Evolutionary conservation across 129 eudicot species (phyloP), one percentile per base, ranked within the genome.

Genomic region (Flaveria robusta): DNA sequence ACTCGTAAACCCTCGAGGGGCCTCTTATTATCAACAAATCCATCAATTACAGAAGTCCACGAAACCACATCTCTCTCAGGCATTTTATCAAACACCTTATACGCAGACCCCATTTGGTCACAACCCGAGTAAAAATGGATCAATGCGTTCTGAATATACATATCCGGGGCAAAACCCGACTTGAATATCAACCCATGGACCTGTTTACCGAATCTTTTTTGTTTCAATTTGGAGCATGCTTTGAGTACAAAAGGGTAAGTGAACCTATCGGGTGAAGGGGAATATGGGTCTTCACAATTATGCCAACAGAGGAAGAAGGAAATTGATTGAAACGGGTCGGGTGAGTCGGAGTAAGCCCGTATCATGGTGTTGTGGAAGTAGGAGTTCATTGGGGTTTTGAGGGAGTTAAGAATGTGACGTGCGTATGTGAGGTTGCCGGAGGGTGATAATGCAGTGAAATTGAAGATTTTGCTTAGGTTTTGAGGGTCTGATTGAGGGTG

Each of bases 311-410:
- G 75, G 74, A 83, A 87, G 70, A 78, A 85, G 11, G 77, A n/a
- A 39, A 87, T 55, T 20, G 88, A 74, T 34, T 83, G 84, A 15
- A 56, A 62, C 27, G 91, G 88, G 75, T 81, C 77, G n/a, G 75
- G 39, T 22, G 74, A 70, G 50, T 74, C 86, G 42, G 85, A 78
- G 69, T 87, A 81, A 62, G 90, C 87, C 54, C 90, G 77, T 16
- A 86, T 78, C 85, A 86, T 77, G 86, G 87, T 86, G 72, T 86
- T 86, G 85, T 79, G 86, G 84, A 77, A 86, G 70, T 83, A 86
- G 7, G 90, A 81, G 52, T 81, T 86, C 9, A 52, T 42, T 18
- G 81, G 82, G 84, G 82, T 81, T 34, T 58, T 79, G 56, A 86
- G 74, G 19, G 90, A 68, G 67, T 81, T 81, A 2, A 86, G 86